A percentile compares a stretch with the other conserved stretches of the same genome.
Conservation (phyloP, 768 basidiomycete species). For the Mycena epipterygia region DNA sequence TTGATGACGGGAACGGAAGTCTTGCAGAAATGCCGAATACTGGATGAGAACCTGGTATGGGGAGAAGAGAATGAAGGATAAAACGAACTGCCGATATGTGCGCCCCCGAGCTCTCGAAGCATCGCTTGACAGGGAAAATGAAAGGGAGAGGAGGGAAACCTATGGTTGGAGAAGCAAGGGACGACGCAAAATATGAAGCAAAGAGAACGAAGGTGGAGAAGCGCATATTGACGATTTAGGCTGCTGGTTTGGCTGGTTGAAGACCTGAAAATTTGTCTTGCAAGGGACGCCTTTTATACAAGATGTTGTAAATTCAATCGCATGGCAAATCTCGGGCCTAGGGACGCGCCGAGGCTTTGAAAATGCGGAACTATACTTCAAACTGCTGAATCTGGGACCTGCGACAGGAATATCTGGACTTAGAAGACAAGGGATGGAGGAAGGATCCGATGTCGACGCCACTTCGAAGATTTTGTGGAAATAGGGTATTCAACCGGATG, state of each 20-base stretch:
- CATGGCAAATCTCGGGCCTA: slow-evolving; percentile 14
- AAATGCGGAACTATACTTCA: slow-evolving; percentile 9
- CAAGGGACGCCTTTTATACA: slow-evolving; percentile 5
- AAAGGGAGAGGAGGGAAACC: background rate
- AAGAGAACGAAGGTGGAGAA: slow-evolving; percentile 27
- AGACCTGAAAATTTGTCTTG: background rate
- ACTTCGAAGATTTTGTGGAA: slow-evolving; percentile 4
- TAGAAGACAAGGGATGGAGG: slow-evolving; percentile 3
- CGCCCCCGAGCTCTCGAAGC: too few species aligned
- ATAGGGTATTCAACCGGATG: background rate
- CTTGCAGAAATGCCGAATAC: too few species aligned
- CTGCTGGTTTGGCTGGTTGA: background rate
- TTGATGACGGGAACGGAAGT: too few species aligned
- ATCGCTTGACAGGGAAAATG: too few species aligned
- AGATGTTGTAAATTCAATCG: background rate
- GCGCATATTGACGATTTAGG: too few species aligned
- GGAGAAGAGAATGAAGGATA: too few species aligned
- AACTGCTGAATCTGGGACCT: background rate
- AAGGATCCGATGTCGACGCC: background rate
- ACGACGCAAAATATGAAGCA: slow-evolving; percentile 20
- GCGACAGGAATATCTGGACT: background rate
- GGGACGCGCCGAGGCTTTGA: slow-evolving; percentile 10
- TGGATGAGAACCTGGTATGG: too few species aligned
- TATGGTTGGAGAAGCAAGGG: slow-evolving; percentile 17
- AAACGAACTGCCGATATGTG: too few species aligned